phyloP scores from a whole-genome alignment of 1,139 yeast genomes.

The Zygoascus meyerae region DNA sequence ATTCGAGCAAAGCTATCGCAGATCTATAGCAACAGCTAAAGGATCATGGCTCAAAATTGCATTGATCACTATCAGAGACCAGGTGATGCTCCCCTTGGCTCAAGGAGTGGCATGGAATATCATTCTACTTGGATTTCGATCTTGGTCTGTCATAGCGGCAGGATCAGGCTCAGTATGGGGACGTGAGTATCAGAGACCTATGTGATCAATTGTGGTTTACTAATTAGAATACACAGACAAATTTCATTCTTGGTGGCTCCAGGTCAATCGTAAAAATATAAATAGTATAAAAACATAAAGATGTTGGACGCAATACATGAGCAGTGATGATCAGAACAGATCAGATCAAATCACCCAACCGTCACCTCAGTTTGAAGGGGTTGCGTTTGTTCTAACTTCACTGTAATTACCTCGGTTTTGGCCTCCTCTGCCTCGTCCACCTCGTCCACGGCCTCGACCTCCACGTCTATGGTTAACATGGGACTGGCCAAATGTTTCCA shows the following conservation, averaged over 20 bases:
- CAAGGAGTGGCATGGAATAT: constrained; percentile 52
- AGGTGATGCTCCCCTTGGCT: constrained; percentile 34
- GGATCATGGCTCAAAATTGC: constrained; percentile 27
- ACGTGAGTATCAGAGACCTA: constrained; percentile 17
- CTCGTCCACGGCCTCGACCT: constrained; percentile 20
- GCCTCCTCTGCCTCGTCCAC: constrained; percentile 12
- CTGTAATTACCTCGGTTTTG: background rate
- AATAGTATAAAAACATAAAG: background rate
- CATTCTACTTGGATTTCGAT: constrained; percentile 36
- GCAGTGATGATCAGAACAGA: no score
- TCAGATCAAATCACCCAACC: no score
- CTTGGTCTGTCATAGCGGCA: constrained; percentile 34
- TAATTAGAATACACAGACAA: constrained; percentile 8
- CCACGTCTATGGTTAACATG: constrained; percentile 28
- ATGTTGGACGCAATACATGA: no score
- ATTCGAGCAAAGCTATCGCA: constrained; percentile 29
- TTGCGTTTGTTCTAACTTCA: background rate
- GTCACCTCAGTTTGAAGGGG: background rate
- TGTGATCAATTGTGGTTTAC: background rate
- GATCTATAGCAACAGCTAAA: constrained; percentile 30
- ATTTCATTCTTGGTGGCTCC: constrained; percentile 12
- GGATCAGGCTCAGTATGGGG: constrained; percentile 30
- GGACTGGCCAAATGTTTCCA: constrained; percentile 65
- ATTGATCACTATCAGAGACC: constrained; percentile 33
- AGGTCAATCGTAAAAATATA: constrained; percentile 12